Evolutionary conservation across 2,329 filamentous ascomycete species (phyloP).

Genomic region (Peltaster fructicola): DNA sequence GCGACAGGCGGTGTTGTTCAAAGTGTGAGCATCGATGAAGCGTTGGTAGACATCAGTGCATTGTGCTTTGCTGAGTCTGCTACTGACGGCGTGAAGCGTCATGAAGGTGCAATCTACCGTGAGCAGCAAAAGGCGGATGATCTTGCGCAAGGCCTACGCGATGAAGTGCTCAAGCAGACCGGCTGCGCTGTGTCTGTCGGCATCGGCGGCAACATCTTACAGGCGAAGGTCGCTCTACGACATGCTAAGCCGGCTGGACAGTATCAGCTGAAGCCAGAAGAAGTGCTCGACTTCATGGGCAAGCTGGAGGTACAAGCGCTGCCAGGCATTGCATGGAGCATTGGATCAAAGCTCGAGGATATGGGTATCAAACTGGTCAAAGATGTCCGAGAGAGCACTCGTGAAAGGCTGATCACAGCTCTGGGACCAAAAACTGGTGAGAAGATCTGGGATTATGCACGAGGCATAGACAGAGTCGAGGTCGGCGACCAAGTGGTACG

Average conservation of each 20-base stretch:
- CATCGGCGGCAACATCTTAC: slow-evolving; percentile 76
- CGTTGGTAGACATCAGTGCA: slow-evolving; percentile 64
- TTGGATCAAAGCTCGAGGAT: slow-evolving; percentile 74
- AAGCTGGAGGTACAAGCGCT: slow-evolving; percentile 62
- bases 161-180: slow-evolving; percentile 54
- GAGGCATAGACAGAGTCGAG: slow-evolving; percentile 70
- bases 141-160: slow-evolving; percentile 49
- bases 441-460: slow-evolving; percentile 75
- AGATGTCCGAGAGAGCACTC: slow-evolving; percentile 61
- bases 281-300: slow-evolving; percentile 59
- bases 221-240: slow-evolving; percentile 77
- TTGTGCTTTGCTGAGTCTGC: slow-evolving; percentile 48
- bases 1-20: slow-evolving; percentile 69
- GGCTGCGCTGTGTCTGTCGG: slow-evolving; percentile 82
- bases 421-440: slow-evolving; percentile 87
- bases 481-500: slow-evolving; percentile 72
- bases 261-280: slow-evolving; percentile 68
- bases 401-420: slow-evolving; percentile 52
- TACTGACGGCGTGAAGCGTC: slow-evolving; percentile 45
- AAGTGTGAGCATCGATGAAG: slow-evolving; percentile 94
- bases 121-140: slow-evolving; percentile 66
- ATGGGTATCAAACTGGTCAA: slow-evolving; percentile 67
- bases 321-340: slow-evolving; percentile 83
- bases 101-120: slow-evolving; percentile 52
- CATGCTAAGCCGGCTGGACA: slow-evolving; percentile 93